phyloP scores from a whole-genome alignment of 306 rosid species.

The Lathyrus sativus region DNA sequence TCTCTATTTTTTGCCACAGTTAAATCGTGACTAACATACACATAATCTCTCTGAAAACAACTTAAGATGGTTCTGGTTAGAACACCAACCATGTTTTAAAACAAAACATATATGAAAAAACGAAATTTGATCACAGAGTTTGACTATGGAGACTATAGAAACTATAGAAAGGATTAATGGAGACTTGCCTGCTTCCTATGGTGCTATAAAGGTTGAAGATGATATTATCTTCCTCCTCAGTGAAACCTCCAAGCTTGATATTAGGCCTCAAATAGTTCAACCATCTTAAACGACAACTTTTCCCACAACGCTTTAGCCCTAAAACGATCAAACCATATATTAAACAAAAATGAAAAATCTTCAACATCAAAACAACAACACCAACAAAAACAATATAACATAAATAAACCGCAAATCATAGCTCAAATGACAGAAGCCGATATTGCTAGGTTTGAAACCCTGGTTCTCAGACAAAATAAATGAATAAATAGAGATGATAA shows the following conservation, averaged over 20 bases:
- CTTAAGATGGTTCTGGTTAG: too few species aligned
- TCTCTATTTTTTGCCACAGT: too few species aligned
- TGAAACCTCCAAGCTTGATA: constrained; percentile 44
- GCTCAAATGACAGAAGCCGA: too few species aligned
- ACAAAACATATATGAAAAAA: not conserved
- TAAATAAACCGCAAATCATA: not conserved
- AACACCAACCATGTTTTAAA: not conserved
- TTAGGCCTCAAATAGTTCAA: constrained; percentile 38
- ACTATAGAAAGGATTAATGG: not conserved
- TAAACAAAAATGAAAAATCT: not conserved
- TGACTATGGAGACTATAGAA: not conserved
- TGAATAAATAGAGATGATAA: not conserved
- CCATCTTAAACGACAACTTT: constrained; percentile 43
- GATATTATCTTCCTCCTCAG: constrained; percentile 33
- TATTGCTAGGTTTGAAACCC: too few species aligned
- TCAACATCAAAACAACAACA: not conserved
- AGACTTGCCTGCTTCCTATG: constrained; percentile 43
- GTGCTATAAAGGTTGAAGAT: constrained; percentile 31
- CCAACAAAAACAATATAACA: not conserved
- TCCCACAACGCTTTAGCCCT: constrained; percentile 40
- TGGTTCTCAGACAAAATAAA: too few species aligned
- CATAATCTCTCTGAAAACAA: too few species aligned
- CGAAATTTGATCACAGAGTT: not conserved
- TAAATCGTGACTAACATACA: too few species aligned
- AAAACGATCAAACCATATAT: not conserved